Conservation (phyloP, 306 rosid species). For the Castanopsis chinensis region DNA sequence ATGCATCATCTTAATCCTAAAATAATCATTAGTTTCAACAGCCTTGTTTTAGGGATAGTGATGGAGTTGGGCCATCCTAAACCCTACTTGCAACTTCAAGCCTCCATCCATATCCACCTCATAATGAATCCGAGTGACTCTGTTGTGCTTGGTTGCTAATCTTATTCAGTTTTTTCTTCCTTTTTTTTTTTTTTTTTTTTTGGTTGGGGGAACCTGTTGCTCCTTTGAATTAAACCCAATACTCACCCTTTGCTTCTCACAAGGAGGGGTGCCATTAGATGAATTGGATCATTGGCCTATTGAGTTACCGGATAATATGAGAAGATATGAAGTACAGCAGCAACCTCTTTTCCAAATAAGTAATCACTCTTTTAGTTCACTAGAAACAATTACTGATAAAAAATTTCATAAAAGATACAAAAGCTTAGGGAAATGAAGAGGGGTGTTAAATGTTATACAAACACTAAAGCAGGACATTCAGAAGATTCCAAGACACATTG, state of each 20-base stretch:
- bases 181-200: not conserved
- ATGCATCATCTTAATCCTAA: not conserved
- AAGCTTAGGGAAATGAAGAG: too few relatives aligned
- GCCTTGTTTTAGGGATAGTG: not conserved
- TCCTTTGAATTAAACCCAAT: not conserved
- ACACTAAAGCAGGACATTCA: not conserved
- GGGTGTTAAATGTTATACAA: not conserved
- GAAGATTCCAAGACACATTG: not conserved
- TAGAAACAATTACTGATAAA: not conserved
- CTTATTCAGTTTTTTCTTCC: not conserved
- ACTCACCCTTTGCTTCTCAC: not conserved
- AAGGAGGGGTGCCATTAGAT: not conserved
- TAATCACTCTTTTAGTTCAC: not conserved
- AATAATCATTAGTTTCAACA: not conserved
- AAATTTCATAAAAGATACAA: too few relatives aligned
- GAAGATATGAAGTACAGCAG: not conserved
- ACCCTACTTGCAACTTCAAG: not conserved
- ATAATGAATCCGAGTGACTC: not conserved
- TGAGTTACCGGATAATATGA: not conserved
- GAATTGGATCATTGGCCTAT: not conserved
- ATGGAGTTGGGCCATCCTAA: not conserved
- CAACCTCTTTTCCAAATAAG: not conserved
- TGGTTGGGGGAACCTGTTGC: not conserved
- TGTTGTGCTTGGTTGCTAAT: not conserved
- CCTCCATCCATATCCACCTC: not conserved